Conservation (phyloP, 345 rosid species). For the Cochlearia excelsa region DNA sequence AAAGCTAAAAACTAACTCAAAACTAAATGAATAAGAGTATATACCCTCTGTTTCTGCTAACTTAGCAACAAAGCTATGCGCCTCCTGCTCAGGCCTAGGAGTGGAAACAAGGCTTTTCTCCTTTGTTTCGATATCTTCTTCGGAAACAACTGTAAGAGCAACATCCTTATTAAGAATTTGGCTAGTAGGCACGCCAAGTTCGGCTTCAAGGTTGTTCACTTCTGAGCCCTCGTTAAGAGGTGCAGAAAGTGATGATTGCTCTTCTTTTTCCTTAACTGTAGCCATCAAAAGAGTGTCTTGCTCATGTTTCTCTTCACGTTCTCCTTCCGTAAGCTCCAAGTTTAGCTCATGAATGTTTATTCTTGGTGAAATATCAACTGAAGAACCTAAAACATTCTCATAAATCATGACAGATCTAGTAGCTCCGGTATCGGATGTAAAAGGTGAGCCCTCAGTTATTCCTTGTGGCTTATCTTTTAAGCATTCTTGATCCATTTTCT, state of each 20-base stretch:
- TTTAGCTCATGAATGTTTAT: neutral
- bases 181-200: slow-evolving; percentile 1
- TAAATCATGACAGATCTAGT: neutral
- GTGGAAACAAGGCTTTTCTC: neutral
- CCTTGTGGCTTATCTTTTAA: slow-evolving; percentile 7
- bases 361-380: slow-evolving; percentile 2
- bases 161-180: slow-evolving; percentile 5
- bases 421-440: slow-evolving; percentile 2
- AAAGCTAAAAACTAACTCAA: neutral
- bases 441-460: slow-evolving; percentile 8
- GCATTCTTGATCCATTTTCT: neutral
- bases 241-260: neutral
- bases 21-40: neutral
- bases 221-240: too few species aligned
- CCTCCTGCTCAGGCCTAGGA: slow-evolving; percentile 13
- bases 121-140: neutral
- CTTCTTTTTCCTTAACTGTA: neutral
- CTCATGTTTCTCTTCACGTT: slow-evolving; percentile 9
- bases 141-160: neutral
- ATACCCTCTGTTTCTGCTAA: slow-evolving; percentile 13
- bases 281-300: neutral
- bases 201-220: slow-evolving; percentile 2
- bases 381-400: slow-evolving; percentile 10
- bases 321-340: neutral
- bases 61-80: neutral